Evolutionary conservation across 257 asterid species (phyloP).

Genomic region (Ajuga chamaepitys): DNA sequence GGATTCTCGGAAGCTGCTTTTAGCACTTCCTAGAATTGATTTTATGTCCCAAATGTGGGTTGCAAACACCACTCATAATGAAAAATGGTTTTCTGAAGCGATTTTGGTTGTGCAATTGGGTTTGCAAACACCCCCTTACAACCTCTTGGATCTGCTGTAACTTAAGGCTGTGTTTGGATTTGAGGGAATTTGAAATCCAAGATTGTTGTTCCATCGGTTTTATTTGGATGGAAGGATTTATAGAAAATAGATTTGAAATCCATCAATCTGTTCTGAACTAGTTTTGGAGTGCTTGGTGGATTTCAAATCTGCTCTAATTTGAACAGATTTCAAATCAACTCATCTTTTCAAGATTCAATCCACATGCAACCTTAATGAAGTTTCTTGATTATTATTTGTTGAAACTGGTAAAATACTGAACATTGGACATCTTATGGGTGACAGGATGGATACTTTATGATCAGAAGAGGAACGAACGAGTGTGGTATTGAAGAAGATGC

Average conservation of each 20-base stretch:
- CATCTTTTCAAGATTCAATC: background rate
- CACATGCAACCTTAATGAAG: background rate
- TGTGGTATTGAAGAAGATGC: conserved; percentile 87
- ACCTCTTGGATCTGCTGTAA: background rate
- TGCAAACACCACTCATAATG: too few relatives aligned
- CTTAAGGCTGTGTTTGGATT: background rate
- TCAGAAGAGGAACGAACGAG: conserved; percentile 81
- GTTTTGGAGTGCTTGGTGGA: background rate
- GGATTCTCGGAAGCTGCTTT: too few relatives aligned
- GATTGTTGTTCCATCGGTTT: too few relatives aligned
- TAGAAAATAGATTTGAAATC: background rate
- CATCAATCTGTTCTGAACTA: background rate
- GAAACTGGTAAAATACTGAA: background rate
- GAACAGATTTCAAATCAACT: background rate
- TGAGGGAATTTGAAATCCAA: background rate
- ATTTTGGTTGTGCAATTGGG: too few relatives aligned
- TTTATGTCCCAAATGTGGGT: too few relatives aligned
- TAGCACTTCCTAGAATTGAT: too few relatives aligned
- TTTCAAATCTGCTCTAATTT: background rate
- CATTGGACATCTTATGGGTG: background rate
- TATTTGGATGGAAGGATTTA: too few relatives aligned
- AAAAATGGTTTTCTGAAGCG: too few relatives aligned
- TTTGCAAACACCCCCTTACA: background rate
- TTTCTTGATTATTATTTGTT: background rate
- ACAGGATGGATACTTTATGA: conserved; percentile 94